A percentile compares a stretch with the other conserved stretches of the same genome.
phyloP scores from a whole-genome alignment of 164 flowering plant genomes.

The Warburgia ugandensis region DNA sequence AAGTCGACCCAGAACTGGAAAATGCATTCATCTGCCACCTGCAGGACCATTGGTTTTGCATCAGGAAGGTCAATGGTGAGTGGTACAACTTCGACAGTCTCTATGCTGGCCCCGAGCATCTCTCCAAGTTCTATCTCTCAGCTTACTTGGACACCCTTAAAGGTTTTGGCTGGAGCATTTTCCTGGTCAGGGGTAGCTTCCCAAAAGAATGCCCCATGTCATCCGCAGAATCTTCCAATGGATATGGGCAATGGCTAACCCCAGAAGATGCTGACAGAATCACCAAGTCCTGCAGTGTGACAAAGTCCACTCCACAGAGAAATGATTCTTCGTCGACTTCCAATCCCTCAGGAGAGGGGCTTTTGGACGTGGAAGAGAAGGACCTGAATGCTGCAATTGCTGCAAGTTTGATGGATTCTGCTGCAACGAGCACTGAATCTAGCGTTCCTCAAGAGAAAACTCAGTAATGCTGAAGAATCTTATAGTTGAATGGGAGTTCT shows the following conservation, averaged over 20 bases:
- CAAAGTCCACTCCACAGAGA: conserved; percentile 15
- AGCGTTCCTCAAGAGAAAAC: conserved; percentile 1
- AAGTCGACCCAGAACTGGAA: conserved; percentile 77
- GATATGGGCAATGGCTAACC: conserved; percentile 84
- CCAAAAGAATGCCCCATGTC: conserved; percentile 77
- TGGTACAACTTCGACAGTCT: conserved; percentile 97
- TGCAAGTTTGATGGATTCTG: conserved; percentile 69
- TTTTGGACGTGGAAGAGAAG: conserved; percentile 56
- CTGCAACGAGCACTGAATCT: conserved; percentile 12
- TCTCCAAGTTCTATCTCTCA: conserved; percentile 94
- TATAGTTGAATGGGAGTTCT: too few species aligned
- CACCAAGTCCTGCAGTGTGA: conserved; percentile 52
- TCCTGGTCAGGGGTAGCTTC: conserved; percentile 82
- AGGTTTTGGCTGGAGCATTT: conserved; percentile 92
- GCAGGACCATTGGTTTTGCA: conserved; percentile 95
- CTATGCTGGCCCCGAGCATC: conserved; percentile 85
- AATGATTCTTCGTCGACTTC: conserved; percentile 13
- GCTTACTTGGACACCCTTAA: conserved; percentile 80
- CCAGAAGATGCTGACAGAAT: conserved; percentile 92
- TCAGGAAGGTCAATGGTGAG: conserved; percentile 88
- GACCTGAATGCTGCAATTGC: conserved; percentile 89
- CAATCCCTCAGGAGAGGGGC: conserved; percentile 14
- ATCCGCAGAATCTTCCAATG: conserved; percentile 66
- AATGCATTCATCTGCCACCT: conserved; percentile 89
- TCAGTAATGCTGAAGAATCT: too few species aligned